phyloP scores from a whole-genome alignment of 768 basidiomycete genomes.

The Naganishia onofrii region DNA sequence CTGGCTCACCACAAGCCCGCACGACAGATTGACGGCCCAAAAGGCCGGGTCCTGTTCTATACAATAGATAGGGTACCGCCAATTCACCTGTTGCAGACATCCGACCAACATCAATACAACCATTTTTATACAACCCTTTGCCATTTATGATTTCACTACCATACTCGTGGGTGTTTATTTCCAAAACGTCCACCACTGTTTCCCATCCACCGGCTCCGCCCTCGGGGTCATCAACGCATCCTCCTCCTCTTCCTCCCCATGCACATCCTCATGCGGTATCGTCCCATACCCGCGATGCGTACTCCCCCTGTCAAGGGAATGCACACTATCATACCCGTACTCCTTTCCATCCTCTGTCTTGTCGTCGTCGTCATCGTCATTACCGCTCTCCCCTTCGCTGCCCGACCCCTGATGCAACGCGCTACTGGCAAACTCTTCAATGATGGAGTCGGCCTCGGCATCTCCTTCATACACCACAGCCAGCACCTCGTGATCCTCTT shows the following conservation, averaged over 20 bases:
- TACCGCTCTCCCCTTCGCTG: conserved; percentile 8
- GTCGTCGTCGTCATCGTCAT: neutral
- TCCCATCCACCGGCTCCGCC: conserved; percentile 5
- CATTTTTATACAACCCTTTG: neutral
- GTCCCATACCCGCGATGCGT: conserved; percentile 22
- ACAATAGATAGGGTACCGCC: too few relatives aligned
- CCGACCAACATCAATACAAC: too few relatives aligned
- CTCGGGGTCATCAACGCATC: neutral
- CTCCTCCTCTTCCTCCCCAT: conserved; percentile 11
- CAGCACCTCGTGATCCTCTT: conserved; percentile 31
- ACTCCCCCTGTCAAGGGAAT: conserved; percentile 22
- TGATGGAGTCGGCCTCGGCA: conserved; percentile 27
- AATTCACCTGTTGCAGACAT: too few relatives aligned
- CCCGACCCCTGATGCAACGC: conserved; percentile 21
- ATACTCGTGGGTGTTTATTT: neutral
- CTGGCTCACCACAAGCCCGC: too few relatives aligned
- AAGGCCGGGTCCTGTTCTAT: too few relatives aligned
- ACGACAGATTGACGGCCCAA: too few relatives aligned
- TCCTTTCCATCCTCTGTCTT: conserved; percentile 9
- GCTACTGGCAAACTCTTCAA: conserved; percentile 23
- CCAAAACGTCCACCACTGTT: conserved; percentile 24
- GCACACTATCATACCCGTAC: conserved; percentile 20
- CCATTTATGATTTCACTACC: neutral
- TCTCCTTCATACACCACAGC: conserved; percentile 32
- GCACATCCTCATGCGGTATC: conserved; percentile 6